phyloP scores from a whole-genome alignment of 2,329 filamentous ascomycete species.

The Apiospora hydei region DNA sequence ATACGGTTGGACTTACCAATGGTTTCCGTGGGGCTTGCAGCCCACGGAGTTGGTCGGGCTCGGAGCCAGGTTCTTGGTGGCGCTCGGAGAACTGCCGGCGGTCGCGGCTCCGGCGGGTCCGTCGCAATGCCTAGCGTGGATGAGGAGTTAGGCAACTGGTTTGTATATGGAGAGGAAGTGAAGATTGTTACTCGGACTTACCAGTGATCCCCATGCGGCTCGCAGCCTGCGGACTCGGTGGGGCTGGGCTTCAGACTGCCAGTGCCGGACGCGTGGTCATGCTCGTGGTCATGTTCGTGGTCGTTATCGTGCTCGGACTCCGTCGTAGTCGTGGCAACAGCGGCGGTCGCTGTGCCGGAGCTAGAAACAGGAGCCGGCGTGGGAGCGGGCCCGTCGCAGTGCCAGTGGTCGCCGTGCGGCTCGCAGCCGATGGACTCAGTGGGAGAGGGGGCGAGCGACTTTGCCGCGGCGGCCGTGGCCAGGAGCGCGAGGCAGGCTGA shows the following conservation, averaged over 20 bases:
- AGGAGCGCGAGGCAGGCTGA: slow-evolving; percentile 28
- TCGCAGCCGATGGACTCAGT: slow-evolving; percentile 44
- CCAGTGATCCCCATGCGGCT: slow-evolving; percentile 51
- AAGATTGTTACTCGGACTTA: slow-evolving; percentile 20
- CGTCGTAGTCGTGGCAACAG: slow-evolving; percentile 21
- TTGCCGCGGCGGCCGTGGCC: slow-evolving; percentile 25
- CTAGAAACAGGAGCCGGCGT: not conserved
- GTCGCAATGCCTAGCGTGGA: slow-evolving; percentile 33
- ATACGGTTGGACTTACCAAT: slow-evolving; percentile 12
- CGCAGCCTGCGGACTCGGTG: slow-evolving; percentile 46
- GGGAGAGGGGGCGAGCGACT: slow-evolving; percentile 28
- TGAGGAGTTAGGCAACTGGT: not conserved
- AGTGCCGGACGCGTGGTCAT: slow-evolving; percentile 31
- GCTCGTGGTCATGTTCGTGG: slow-evolving; percentile 30
- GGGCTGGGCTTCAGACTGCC: slow-evolving; percentile 42
- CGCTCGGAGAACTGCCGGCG: not conserved
- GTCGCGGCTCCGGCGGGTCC: slow-evolving; percentile 29
- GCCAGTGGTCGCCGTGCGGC: slow-evolving; percentile 49
- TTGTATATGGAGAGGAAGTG: not conserved
- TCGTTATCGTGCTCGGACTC: slow-evolving; percentile 23
- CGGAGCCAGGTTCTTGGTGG: slow-evolving; percentile 23
- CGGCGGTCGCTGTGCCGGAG: not conserved
- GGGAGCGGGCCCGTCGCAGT: slow-evolving; percentile 32
- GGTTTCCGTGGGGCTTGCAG: slow-evolving; percentile 29
- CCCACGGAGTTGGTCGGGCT: slow-evolving; percentile 28